A percentile compares a stretch with the other conserved stretches of the same genome.
These are phyloP conservation scores for Hymenoscyphus linearis DNA, from an alignment of 2,329 filamentous ascomycete species.

Conservation along the genomic window DNA sequence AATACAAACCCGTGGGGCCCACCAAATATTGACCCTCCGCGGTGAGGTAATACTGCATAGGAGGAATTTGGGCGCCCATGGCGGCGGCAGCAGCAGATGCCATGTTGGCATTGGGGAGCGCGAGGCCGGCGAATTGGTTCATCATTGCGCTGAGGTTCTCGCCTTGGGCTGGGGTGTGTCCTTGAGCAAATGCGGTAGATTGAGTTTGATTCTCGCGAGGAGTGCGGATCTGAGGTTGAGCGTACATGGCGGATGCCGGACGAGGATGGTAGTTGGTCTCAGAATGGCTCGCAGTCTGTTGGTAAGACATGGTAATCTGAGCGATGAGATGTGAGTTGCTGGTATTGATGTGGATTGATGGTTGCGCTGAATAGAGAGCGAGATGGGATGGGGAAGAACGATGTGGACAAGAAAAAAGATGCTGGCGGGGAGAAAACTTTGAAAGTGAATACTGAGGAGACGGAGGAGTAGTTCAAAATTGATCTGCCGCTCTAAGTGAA, in stretches of 20 bases:
- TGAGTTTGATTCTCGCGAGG: conserved; percentile 29
- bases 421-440: not conserved
- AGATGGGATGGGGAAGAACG: conserved; percentile 2
- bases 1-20: conserved; percentile 28
- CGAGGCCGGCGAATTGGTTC: conserved; percentile 28
- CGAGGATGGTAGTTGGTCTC: conserved; percentile 26
- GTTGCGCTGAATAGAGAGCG: conserved; percentile 4
- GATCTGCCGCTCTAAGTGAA: not conserved
- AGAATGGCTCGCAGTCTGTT: conserved; percentile 27
- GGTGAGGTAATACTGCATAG: conserved; percentile 29
- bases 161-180: conserved; percentile 13
- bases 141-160: conserved; percentile 30
- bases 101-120: conserved; percentile 33
- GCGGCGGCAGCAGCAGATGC: conserved; percentile 27
- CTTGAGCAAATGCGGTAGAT: conserved; percentile 21
- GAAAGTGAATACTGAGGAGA: conserved; percentile 4
- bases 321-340: conserved; percentile 15
- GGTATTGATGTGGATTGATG: conserved; percentile 4
- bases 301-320: conserved; percentile 34
- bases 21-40: conserved; percentile 33
- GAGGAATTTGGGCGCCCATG: conserved; percentile 28
- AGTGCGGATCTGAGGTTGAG: conserved; percentile 25
- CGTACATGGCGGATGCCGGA: conserved; percentile 29
- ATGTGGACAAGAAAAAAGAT: not conserved
- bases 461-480: not conserved